Percentiles rank a stretch among this genome's conserved stretches.
These are phyloP conservation scores for Protea cynaroides DNA, from an alignment of 164 flowering plant species.

Conservation along the genomic window DNA sequence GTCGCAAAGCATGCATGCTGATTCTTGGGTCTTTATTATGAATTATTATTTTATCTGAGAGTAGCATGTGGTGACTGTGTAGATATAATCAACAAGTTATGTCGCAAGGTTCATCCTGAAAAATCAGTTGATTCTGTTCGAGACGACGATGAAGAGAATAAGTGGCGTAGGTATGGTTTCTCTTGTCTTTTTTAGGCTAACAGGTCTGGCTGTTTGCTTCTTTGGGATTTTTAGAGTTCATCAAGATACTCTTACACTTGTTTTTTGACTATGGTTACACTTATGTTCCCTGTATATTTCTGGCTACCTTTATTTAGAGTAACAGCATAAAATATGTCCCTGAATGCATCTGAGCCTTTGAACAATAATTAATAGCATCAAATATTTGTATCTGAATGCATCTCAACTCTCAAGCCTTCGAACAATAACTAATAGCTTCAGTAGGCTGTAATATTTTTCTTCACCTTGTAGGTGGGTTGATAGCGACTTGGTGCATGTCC, in stretches of 20 bases:
- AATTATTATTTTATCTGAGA: background rate
- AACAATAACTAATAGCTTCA: background rate
- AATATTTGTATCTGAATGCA: background rate
- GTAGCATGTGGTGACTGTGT: slow-evolving; percentile 11
- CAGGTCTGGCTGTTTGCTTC: background rate
- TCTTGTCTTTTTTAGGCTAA: background rate
- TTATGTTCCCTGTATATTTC: background rate
- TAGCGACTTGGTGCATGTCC: slow-evolving; percentile 72
- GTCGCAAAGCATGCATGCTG: background rate
- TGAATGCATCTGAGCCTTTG: background rate
- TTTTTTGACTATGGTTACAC: background rate
- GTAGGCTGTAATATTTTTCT: slow-evolving; percentile 3
- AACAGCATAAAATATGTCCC: background rate
- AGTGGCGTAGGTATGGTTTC: slow-evolving; percentile 65
- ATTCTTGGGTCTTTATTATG: background rate
- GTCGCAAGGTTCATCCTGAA: slow-evolving; percentile 34
- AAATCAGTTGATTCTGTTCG: slow-evolving; percentile 8
- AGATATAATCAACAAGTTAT: slow-evolving; percentile 68
- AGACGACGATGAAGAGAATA: slow-evolving; percentile 58
- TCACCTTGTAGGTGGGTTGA: slow-evolving; percentile 76
- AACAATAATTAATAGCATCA: background rate
- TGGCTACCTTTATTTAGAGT: background rate
- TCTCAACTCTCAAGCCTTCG: background rate
- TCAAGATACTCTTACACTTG: background rate
- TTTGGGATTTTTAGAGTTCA: background rate